These are phyloP conservation scores for Carpinus viminea DNA, from an alignment of 306 rosid species.

Conservation along the genomic window DNA sequence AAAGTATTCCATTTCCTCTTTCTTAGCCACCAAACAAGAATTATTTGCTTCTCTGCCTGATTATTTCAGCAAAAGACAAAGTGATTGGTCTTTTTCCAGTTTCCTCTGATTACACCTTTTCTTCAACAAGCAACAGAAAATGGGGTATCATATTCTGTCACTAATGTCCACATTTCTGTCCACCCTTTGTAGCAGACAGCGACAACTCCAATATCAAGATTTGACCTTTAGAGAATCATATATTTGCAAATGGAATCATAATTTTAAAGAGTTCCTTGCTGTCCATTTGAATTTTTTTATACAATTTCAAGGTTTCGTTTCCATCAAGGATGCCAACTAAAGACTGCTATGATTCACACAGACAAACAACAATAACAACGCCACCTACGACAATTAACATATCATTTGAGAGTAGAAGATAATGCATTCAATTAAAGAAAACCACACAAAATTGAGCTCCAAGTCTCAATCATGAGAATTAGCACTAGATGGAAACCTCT, in stretches of 20 bases:
- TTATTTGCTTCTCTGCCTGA: background rate
- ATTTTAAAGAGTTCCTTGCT: constrained; percentile 17
- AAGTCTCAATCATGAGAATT: background rate
- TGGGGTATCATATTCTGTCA: constrained; percentile 1
- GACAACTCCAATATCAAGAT: constrained; percentile 35
- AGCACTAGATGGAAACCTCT: constrained; percentile 31
- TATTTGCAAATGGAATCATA: constrained; percentile 36
- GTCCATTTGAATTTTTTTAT: constrained; percentile 34
- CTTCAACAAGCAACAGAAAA: background rate
- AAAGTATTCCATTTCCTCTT: background rate
- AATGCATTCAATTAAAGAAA: background rate
- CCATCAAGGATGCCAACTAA: constrained; percentile 3
- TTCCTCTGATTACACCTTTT: background rate
- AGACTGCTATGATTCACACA: no score
- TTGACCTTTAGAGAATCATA: constrained; percentile 52
- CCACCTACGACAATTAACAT: background rate
- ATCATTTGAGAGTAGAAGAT: background rate
- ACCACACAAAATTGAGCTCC: background rate
- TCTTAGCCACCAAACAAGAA: background rate
- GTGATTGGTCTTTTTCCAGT: background rate
- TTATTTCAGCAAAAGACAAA: background rate
- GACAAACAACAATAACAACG: no score
- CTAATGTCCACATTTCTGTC: constrained; percentile 27
- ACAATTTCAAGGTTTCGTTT: constrained; percentile 25
- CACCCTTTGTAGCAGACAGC: constrained; percentile 19